These are phyloP conservation scores for Apostasia ramifera DNA, from an alignment of 106 monocot genomes.

Conservation along the genomic window DNA sequence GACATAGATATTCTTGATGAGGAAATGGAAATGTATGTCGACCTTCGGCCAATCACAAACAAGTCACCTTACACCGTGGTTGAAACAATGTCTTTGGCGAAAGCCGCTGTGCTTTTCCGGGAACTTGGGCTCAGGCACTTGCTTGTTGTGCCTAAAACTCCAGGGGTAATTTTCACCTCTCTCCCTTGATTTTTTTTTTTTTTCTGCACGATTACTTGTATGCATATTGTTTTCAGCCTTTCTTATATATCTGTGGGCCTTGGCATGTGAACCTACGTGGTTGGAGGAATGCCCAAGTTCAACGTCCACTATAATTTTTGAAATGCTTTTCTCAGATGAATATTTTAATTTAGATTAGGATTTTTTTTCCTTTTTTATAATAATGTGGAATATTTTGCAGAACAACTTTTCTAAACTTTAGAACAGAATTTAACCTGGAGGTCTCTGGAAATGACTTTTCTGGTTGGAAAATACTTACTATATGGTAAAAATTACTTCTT, in stretches of 20 bases:
- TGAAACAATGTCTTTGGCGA: slow-evolving; percentile 70
- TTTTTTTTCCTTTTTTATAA: neutral
- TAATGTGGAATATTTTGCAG: no score
- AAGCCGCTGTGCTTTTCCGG: slow-evolving; percentile 60
- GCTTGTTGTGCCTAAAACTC: slow-evolving; percentile 66
- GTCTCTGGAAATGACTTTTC: neutral
- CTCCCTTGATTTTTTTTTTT: neutral
- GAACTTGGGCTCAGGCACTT: slow-evolving; percentile 63
- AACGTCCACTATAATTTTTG: neutral
- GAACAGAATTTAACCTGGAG: neutral
- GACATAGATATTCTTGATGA: slow-evolving; percentile 53
- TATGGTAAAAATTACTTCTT: no score
- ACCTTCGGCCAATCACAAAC: slow-evolving; percentile 57
- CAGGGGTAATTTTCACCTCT: slow-evolving; percentile 33
- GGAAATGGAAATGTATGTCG: slow-evolving; percentile 81
- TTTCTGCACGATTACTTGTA: neutral
- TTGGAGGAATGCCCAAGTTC: neutral
- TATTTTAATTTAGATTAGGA: neutral
- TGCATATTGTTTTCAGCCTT: neutral
- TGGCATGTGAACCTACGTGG: neutral
- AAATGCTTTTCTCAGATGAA: neutral
- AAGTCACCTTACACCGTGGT: slow-evolving; percentile 67
- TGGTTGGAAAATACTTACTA: neutral
- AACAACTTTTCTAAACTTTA: neutral
- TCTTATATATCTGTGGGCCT: neutral